Evolutionary conservation across 768 basidiomycete species (phyloP), one percentile per base, ranked within the genome.

Genomic region (Gautieria morchelliformis): DNA sequence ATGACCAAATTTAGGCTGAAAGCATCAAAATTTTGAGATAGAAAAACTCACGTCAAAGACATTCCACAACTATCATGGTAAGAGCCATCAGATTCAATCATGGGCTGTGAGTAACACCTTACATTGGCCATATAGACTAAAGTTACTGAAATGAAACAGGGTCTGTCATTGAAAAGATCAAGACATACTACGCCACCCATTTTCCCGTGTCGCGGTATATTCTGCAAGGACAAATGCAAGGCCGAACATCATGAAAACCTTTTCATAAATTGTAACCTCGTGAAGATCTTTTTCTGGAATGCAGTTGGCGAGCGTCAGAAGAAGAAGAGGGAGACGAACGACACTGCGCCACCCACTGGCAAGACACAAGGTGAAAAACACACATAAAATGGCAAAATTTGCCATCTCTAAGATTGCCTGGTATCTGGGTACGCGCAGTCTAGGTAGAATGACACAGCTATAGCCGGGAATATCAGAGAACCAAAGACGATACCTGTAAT

Each of bases 81-180:
- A 17, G 37, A 37, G 39, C 19, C 32, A 27, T 57, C 2, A 37
- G 42, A 5, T 44, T 19, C 46, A 17, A n/a, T 30, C 22, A 19
- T 22, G 58, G 32, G 30, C 27, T 19, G n/a, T 37, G 33, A 30
- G 19, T 48, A n/a, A 42, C 20, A 53, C 64, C 65, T 37, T 66
- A 89, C 89, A 65, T 90, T 92, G 20, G 90, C 88, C 44, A 90
- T 81, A 67, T 93, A 93, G 53, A 93, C 90, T 79, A 62, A 22
- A 45, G 20, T 19, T 19, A 49, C 11, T 32, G 9, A 15, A 24
- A 41, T 19, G 11, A 33, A 40, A 54, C 10, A 8, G 27, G 19
- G 32, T 5, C 27, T 52, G 14, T 37, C 20, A 45, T 11, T n/a
- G 10, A 56, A 39, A 55, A 27, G 27, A 37, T 9, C 41, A 39